Conservation (phyloP, 1,284 basidiomycete genomes). For the Cutaneotrichosporon cutaneum region DNA sequence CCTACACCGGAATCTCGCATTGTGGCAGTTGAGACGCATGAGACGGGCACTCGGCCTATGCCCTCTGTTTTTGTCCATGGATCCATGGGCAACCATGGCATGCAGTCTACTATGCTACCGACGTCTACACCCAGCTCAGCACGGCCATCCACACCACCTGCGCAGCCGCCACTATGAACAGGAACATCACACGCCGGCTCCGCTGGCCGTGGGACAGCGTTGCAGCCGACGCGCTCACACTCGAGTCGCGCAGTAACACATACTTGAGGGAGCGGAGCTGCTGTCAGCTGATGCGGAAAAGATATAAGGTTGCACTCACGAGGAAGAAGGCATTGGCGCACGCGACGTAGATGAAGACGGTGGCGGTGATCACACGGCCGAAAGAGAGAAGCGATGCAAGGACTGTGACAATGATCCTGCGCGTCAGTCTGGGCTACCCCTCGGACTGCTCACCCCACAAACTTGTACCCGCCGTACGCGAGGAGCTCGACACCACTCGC, state of each 20-base stretch:
- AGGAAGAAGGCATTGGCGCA: conserved; percentile 92
- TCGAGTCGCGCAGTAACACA: conserved; percentile 76
- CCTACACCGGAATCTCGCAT: not conserved
- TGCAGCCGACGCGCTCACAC: conserved; percentile 54
- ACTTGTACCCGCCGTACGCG: conserved; percentile 92
- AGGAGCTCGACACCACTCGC: conserved; percentile 62
- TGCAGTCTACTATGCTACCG: conserved; percentile 11
- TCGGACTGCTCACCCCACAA: conserved; percentile 69
- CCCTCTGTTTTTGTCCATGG: too few species aligned
- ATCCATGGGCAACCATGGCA: conserved; percentile 3
- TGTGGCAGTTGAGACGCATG: not conserved
- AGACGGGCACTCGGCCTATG: not conserved
- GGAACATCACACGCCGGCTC: conserved; percentile 74
- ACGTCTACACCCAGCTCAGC: conserved; percentile 60
- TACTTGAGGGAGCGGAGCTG: conserved; percentile 84
- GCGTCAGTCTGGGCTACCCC: not conserved
- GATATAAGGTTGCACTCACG: conserved; percentile 57
- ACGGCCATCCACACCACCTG: conserved; percentile 82
- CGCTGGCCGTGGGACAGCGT: conserved; percentile 78
- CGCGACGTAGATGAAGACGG: conserved; percentile 79
- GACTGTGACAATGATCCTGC: conserved; percentile 51
- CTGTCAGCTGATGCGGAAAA: not conserved
- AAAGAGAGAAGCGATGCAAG: conserved; percentile 53
- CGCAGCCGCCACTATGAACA: conserved; percentile 68
- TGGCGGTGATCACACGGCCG: conserved; percentile 65